phyloP scores from a whole-genome alignment of 2,329 filamentous ascomycete species.

The Bipolaris victoriae region DNA sequence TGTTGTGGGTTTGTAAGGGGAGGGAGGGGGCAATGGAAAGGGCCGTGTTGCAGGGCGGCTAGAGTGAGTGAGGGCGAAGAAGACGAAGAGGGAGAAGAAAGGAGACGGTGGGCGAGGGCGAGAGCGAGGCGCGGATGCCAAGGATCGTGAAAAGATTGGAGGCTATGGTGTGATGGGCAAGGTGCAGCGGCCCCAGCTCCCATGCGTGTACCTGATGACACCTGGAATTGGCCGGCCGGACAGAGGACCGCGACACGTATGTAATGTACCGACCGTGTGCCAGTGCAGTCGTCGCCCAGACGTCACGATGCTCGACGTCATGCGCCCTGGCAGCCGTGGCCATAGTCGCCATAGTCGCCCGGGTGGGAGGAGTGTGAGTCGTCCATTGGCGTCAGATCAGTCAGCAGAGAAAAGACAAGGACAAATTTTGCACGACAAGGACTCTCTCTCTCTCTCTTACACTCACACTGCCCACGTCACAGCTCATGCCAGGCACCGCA shows the following conservation, averaged over 20 bases:
- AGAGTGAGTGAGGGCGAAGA: not conserved
- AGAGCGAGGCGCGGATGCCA: constrained; percentile 16
- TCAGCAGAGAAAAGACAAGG: not conserved
- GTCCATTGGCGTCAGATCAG: not conserved
- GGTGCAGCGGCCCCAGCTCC: not conserved
- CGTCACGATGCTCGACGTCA: constrained; percentile 48
- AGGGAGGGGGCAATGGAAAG: not conserved
- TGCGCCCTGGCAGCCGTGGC: constrained; percentile 16
- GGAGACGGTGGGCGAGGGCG: not conserved
- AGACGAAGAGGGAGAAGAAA: not conserved
- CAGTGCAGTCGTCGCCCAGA: constrained; percentile 17
- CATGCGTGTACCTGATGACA: constrained; percentile 18
- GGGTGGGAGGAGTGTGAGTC: too few relatives aligned
- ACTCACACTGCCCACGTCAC: too few relatives aligned
- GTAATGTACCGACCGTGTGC: not conserved
- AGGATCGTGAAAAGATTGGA: constrained; percentile 39
- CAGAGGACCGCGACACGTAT: constrained; percentile 5
- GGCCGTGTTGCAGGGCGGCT: not conserved
- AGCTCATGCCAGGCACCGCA: not conserved
- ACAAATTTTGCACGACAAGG: too few relatives aligned
- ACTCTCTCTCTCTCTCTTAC: too few relatives aligned
- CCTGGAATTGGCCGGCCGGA: constrained; percentile 1
- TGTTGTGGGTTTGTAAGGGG: not conserved
- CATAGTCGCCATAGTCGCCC: too few relatives aligned
- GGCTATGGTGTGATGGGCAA: constrained; percentile 28